phyloP scores from a whole-genome alignment of 1,284 basidiomycete genomes.

The Ganoderma leucocontextum region DNA sequence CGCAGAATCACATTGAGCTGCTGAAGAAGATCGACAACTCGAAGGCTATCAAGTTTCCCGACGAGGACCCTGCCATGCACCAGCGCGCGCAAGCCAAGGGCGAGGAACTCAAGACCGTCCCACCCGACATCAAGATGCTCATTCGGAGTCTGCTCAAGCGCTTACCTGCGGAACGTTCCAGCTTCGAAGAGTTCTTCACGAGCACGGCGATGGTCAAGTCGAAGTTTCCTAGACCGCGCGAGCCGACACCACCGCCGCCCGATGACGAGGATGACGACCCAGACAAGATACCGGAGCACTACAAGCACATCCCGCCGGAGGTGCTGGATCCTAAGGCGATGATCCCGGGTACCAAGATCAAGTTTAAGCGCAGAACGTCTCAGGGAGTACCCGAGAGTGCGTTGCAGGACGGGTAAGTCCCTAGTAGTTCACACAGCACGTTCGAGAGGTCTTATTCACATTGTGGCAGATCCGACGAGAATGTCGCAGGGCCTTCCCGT shows the following conservation, averaged over 20 bases:
- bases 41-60: conserved; percentile 91
- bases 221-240: conserved; percentile 65
- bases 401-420: conserved; percentile 23
- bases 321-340: conserved; percentile 79
- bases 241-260: conserved; percentile 37
- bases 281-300: conserved; percentile 64
- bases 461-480: conserved; percentile 12
- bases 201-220: conserved; percentile 84
- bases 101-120: conserved; percentile 65
- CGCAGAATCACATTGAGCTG: conserved; percentile 95
- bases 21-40: conserved; percentile 91
- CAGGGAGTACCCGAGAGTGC: conserved; percentile 18
- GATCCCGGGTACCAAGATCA: conserved; percentile 81
- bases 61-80: conserved; percentile 69
- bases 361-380: conserved; percentile 59
- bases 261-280: conserved; percentile 44
- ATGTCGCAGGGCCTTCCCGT: conserved; percentile 25
- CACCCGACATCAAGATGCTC: conserved; percentile 88
- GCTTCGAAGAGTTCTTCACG: conserved; percentile 93
- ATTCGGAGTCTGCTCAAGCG: conserved; percentile 87
- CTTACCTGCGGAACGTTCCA: conserved; percentile 85
- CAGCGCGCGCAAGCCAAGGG: conserved; percentile 49
- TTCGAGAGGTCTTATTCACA: not conserved
- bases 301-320: conserved; percentile 74
- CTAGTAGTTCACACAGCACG: too few relatives aligned